Evolutionary conservation across 2,329 filamentous ascomycete species (phyloP), one percentile per base, ranked within the genome.

Genomic region (Sarocladium kiliense): DNA sequence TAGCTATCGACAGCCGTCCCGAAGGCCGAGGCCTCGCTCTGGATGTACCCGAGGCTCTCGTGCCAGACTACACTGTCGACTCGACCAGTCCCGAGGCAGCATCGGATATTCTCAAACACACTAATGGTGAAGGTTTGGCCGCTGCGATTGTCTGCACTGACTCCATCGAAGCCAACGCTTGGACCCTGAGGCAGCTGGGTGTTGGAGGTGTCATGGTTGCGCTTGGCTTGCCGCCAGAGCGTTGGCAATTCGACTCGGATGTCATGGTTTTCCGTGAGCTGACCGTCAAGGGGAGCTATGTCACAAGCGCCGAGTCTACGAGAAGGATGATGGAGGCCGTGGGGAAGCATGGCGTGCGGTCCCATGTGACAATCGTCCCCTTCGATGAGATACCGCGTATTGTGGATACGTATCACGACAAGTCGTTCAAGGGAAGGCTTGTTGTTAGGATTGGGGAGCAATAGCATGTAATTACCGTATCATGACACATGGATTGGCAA

Each of bases 1-100:
- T 72, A 14, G 71, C 69, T 2, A 61, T 71, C 4, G 71, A 75
- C 51, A 72, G 62, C 39, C 61, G 66, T 2, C 55, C 55, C 5
- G 65, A 65, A 10, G 69, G 64, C 0, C 60, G 63, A 16, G 54
- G 62, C 18, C 60, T 71, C 0, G 66, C 69, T 2, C 57, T 37
- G 1, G 61, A 68, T n/a, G 61, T 68, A 58, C 21, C 18, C 54
- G 3, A 42, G 55, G 1, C 57, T 69, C 11, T 49, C n/a, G 19
- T 19, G 12, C 66, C 68, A 9, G 61, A 64, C 34, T 55, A 68
- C 1, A 58, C 69, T 3, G 55, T 69, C 1, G 62, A 68, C 54
- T 68, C 67, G 1, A 56, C 56, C 2, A 53, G 42, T 1, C 42
- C 59, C 1, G 47, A 59, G 1, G 61, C 65, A 1, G 59, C 64